Percentiles rank a stretch among this genome's conserved stretches.
Evolutionary conservation across 257 asterid species (phyloP).

Genomic region (Ilex aquifolium): DNA sequence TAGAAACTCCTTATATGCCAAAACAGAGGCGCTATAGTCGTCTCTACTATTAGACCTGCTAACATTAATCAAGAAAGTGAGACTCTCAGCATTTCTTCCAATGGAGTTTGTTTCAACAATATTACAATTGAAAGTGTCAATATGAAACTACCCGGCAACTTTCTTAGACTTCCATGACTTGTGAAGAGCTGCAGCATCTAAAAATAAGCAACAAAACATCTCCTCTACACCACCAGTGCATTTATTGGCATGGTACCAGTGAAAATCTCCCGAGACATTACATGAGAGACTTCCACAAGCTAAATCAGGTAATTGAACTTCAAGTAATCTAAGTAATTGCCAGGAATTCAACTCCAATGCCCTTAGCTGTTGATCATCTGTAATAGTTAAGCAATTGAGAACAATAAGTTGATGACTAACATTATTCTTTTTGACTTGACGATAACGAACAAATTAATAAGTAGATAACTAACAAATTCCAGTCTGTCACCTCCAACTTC

Average conservation of each 20-base stretch:
- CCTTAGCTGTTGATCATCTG: constrained; percentile 70
- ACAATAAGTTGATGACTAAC: neutral
- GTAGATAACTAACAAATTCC: too few relatives aligned
- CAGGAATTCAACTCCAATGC: constrained; percentile 73
- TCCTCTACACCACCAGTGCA: constrained; percentile 31
- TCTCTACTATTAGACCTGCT: constrained; percentile 33
- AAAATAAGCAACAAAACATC: constrained; percentile 62
- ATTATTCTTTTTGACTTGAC: too few relatives aligned
- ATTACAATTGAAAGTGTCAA: neutral
- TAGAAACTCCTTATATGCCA: constrained; percentile 60
- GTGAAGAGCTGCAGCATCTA: constrained; percentile 53
- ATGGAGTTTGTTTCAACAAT: constrained; percentile 1
- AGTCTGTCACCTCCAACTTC: too few relatives aligned
- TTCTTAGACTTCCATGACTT: constrained; percentile 46
- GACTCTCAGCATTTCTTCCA: constrained; percentile 11
- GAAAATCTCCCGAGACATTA: constrained; percentile 11
- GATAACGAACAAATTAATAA: too few relatives aligned
- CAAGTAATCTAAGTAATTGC: constrained; percentile 76
- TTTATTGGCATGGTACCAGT: constrained; percentile 22
- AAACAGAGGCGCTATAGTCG: constrained; percentile 28
- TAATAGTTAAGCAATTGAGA: constrained; percentile 19
- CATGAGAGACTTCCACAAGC: constrained; percentile 47
- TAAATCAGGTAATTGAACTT: constrained; percentile 48
- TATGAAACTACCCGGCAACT: constrained; percentile 36
- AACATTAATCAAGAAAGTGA: constrained; percentile 13